Evolutionary conservation across 2,329 filamentous ascomycete genomes (phyloP).

Genomic region (Pseudogymnoascus sp.): DNA sequence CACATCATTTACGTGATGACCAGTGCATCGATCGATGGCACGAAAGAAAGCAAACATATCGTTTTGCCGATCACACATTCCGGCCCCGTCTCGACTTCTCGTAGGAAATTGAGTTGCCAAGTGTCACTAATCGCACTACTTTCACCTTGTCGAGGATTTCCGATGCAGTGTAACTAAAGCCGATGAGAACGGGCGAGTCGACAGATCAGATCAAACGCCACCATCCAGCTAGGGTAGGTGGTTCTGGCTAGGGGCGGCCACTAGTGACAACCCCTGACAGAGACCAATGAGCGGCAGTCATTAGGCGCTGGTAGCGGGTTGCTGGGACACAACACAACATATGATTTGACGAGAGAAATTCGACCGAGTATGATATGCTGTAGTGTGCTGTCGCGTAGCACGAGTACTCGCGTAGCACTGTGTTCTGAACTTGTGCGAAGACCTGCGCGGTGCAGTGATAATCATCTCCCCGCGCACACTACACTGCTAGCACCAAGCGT

Average conservation of each 20-base stretch:
- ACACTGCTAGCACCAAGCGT: neutral
- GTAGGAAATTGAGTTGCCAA: constrained; percentile 1
- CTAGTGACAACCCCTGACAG: neutral
- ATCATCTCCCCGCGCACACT: neutral
- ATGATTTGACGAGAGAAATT: constrained; percentile 2
- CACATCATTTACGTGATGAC: constrained; percentile 1
- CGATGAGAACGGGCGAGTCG: neutral
- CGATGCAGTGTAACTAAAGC: neutral
- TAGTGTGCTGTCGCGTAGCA: neutral
- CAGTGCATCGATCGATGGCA: neutral
- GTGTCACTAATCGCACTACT: constrained; percentile 1
- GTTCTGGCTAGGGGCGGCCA: neutral
- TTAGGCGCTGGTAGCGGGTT: neutral
- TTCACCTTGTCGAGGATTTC: neutral
- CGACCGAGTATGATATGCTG: neutral
- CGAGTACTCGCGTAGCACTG: neutral
- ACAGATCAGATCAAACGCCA: constrained; percentile 8
- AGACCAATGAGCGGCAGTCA: constrained; percentile 1
- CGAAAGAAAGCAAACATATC: neutral
- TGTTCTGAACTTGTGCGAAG: neutral
- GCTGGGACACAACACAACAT: neutral
- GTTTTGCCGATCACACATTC: neutral
- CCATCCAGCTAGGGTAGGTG: neutral
- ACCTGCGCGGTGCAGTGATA: neutral
- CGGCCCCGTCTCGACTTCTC: neutral